These are phyloP conservation scores for Prosopis cineraria DNA, from an alignment of 306 rosid genomes.

Conservation along the genomic window DNA sequence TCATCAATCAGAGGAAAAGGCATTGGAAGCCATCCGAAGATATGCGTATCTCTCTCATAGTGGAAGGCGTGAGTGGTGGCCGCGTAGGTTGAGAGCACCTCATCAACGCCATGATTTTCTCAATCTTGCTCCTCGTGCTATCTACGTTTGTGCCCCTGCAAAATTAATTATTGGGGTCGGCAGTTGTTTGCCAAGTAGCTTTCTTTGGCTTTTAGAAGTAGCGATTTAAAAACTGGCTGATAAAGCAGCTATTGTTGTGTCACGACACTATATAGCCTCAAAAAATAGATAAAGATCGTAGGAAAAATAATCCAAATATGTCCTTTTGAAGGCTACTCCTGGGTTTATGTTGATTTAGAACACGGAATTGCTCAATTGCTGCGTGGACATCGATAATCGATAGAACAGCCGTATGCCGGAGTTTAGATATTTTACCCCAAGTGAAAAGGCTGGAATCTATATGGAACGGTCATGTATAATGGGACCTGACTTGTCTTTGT, in stretches of 20 bases:
- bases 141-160: no score
- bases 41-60: conserved; percentile 61
- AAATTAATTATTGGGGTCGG: background rate
- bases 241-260: background rate
- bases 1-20: conserved; percentile 88
- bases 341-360: background rate
- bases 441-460: background rate
- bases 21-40: conserved; percentile 94
- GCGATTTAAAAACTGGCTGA: background rate
- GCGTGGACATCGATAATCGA: no score
- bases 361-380: background rate
- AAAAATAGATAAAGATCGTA: background rate
- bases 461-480: background rate
- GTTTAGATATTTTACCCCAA: background rate
- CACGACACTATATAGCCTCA: background rate
- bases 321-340: background rate
- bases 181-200: background rate
- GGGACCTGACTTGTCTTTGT: background rate
- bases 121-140: background rate
- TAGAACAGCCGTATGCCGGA: background rate
- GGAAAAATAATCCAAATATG: background rate
- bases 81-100: conserved; percentile 10
- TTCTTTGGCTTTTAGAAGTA: background rate
- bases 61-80: conserved; percentile 45
- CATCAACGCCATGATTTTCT: conserved; percentile 1